Evolutionary conservation across 768 basidiomycete genomes (phyloP), one percentile per base, ranked within the genome.

Genomic region (Termitomyces sp.): DNA sequence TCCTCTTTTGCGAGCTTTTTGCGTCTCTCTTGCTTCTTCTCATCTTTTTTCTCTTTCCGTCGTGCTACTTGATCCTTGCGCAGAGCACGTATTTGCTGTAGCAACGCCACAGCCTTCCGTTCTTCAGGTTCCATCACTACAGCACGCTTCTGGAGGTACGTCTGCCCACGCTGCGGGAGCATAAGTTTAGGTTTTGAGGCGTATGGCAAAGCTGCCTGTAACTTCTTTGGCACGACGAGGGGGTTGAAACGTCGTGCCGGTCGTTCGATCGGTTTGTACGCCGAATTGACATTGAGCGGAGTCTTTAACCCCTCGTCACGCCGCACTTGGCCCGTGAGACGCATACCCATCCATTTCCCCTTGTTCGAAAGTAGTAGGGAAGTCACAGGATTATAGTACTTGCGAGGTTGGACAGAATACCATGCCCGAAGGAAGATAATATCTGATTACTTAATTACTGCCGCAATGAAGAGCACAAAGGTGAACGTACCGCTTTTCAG

Each of bases 121-220:
- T 98, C 97, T 68, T 96, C 94, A 1, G 92, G 91, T 66, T 96
- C 91, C 79, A 98, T 81, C 44, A 99, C 86, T 25, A 98, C 94
- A 1, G 96, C 94, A 12, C 97, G 86, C 70, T 91, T 92, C 71
- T 94, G 92, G 67, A 98, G 72, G 71, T 98, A 97, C n/a, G 94
- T 94, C 68, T 80, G 77, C 54, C 73, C 74, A 35, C 76, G 72
- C 71, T 93, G 94, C 8, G 88, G 78, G 62, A 81, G 80, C 80
- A 90, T 88, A 37, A 88, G 68, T 70, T 89, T 90, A 19, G 94
- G 91, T 71, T 99, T 99, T 34, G 91, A 89, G 1, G 94, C 91
- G 65, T 89, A 99, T 0, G 97, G 97, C 11, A 98, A 76, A 2
- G 86, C 75, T 0, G 93, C 85, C 70, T 98, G 94, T n/a, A 99